These are phyloP conservation scores for Endocalyx cinctus DNA, from an alignment of 2,329 filamentous ascomycete species.

Conservation along the genomic window DNA sequence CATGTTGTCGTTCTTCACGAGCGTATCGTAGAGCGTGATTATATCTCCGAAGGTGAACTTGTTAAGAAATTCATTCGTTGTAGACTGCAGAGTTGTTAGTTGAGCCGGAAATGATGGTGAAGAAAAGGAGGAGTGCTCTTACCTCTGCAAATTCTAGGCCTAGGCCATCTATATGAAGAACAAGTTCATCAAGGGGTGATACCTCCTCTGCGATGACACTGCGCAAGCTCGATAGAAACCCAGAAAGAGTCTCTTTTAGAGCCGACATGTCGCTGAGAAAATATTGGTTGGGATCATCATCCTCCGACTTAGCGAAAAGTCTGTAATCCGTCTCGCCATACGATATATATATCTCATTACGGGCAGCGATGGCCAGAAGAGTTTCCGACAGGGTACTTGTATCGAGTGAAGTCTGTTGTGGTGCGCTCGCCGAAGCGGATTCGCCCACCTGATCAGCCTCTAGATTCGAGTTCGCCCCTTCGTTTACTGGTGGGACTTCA, in stretches of 20 bases:
- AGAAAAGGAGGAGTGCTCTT: too few species aligned
- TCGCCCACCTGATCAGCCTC: too few species aligned
- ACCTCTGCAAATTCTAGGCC: slow-evolving; percentile 30
- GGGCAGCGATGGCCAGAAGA: slow-evolving; percentile 16
- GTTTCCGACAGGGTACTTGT: slow-evolving; percentile 12
- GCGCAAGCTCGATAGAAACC: slow-evolving; percentile 25
- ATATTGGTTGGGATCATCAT: slow-evolving; percentile 29
- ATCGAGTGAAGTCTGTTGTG: too few species aligned
- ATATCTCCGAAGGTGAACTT: slow-evolving; percentile 27
- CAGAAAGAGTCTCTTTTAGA: slow-evolving; percentile 18
- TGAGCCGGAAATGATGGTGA: neutral
- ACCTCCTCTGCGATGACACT: slow-evolving; percentile 27
- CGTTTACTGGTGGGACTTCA: too few species aligned
- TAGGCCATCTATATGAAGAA: slow-evolving; percentile 27
- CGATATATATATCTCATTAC: slow-evolving; percentile 24
- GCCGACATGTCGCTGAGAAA: slow-evolving; percentile 26
- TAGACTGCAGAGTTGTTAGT: slow-evolving; percentile 24
- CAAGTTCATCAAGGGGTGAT: slow-evolving; percentile 29
- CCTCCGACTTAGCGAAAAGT: slow-evolving; percentile 26
- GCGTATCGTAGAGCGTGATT: slow-evolving; percentile 24
- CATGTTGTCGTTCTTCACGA: slow-evolving; percentile 24
- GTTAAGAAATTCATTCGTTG: slow-evolving; percentile 22
- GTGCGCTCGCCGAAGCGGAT: too few species aligned
- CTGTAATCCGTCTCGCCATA: slow-evolving; percentile 27
- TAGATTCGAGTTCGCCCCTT: too few species aligned